A percentile compares a stretch with the other conserved stretches of the same genome.
Conservation (phyloP, 2,329 filamentous ascomycete species). For the Coniochaeta sp. region DNA sequence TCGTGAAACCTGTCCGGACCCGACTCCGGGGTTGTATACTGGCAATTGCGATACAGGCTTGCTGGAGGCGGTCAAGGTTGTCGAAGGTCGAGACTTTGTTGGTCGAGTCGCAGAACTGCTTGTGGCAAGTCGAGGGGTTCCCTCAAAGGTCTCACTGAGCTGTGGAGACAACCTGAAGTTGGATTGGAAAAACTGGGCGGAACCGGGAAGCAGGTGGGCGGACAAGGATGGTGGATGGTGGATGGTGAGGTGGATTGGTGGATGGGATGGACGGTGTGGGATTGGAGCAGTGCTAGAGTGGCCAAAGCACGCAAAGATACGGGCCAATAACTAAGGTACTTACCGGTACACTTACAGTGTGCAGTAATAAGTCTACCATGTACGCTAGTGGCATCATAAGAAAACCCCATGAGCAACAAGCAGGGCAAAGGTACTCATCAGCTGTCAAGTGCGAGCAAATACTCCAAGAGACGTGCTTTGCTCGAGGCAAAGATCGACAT, state of each 20-base stretch:
- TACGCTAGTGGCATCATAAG: not conserved
- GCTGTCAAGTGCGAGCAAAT: too few species aligned
- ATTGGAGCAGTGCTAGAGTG: not conserved
- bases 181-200: conserved; percentile 1
- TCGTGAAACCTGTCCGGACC: not conserved
- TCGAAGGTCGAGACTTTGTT: not conserved
- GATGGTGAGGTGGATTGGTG: not conserved
- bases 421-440: not conserved
- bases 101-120: not conserved
- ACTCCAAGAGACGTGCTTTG: not conserved
- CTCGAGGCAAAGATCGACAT: not conserved
- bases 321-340: too few species aligned
- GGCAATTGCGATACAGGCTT: not conserved
- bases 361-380: not conserved
- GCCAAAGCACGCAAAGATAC: not conserved
- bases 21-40: not conserved
- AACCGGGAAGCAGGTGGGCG: not conserved
- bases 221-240: not conserved
- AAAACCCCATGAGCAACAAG: too few species aligned
- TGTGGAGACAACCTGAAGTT: not conserved
- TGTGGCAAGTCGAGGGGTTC: conserved; percentile 1
- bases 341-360: too few species aligned
- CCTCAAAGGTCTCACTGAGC: not conserved
- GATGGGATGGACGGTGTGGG: not conserved
- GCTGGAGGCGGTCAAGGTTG: not conserved